A percentile compares a stretch with the other conserved stretches of the same genome.
Evolutionary conservation across 2,329 filamentous ascomycete genomes (phyloP).

Genomic region (Epicoccum nigrum): DNA sequence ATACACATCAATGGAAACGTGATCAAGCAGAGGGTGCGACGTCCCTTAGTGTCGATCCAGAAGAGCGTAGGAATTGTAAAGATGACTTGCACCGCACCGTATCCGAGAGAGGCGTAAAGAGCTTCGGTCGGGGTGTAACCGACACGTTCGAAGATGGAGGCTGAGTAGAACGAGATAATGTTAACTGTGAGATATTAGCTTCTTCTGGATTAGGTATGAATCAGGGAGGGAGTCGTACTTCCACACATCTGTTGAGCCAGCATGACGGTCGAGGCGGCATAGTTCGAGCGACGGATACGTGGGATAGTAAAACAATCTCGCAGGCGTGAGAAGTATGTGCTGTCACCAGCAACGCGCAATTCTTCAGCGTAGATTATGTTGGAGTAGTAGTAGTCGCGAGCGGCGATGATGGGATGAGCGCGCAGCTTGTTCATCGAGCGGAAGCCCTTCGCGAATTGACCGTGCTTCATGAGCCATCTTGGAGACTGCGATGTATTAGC

Average conservation of each 20-base stretch:
- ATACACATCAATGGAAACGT: slow-evolving; percentile 48
- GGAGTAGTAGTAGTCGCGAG: slow-evolving; percentile 48
- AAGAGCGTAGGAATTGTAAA: slow-evolving; percentile 47
- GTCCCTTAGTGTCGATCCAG: slow-evolving; percentile 49
- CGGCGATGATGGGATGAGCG: slow-evolving; percentile 43
- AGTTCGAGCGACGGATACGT: slow-evolving; percentile 46
- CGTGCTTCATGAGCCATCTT: slow-evolving; percentile 49
- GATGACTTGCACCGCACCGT: slow-evolving; percentile 45
- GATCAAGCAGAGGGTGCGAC: slow-evolving; percentile 39
- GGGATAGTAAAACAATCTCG: slow-evolving; percentile 55
- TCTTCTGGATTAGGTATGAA: background rate
- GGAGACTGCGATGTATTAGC: slow-evolving; percentile 33
- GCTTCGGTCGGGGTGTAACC: slow-evolving; percentile 38
- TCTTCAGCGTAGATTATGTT: slow-evolving; percentile 46
- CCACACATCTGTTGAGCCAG: slow-evolving; percentile 50
- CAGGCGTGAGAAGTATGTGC: slow-evolving; percentile 51
- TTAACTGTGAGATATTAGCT: slow-evolving; percentile 55
- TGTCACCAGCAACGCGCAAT: slow-evolving; percentile 38
- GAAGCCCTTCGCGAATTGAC: slow-evolving; percentile 51
- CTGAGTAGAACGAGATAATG: slow-evolving; percentile 83
- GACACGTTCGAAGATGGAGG: slow-evolving; percentile 66
- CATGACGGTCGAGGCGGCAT: slow-evolving; percentile 50
- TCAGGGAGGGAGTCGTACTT: slow-evolving; percentile 16
- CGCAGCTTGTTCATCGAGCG: slow-evolving; percentile 54
- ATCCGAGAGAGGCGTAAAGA: slow-evolving; percentile 46